phyloP scores from a whole-genome alignment of 768 basidiomycete species.

The Calocybe cyanea region DNA sequence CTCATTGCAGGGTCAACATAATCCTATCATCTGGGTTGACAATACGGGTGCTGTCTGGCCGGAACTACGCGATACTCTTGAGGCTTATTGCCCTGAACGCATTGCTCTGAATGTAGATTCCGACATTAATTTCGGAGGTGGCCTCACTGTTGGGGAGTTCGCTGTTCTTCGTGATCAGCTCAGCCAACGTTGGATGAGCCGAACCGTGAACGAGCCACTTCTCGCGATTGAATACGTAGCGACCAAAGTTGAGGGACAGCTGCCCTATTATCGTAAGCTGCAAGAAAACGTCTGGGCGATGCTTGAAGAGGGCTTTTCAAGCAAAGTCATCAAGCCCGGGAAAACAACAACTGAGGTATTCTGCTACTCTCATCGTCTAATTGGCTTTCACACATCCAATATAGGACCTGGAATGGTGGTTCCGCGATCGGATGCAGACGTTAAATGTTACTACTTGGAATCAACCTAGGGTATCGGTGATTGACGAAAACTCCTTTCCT shows the following conservation, averaged over 20 bases:
- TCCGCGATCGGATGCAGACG: constrained; percentile 45
- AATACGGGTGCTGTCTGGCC: constrained; percentile 48
- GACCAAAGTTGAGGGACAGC: constrained; percentile 35
- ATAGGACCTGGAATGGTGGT: constrained; percentile 54
- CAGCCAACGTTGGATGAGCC: constrained; percentile 37
- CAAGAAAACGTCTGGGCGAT: constrained; percentile 51
- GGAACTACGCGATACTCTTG: constrained; percentile 34
- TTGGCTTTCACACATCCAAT: neutral
- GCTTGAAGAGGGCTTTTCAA: constrained; percentile 50
- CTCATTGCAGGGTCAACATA: constrained; percentile 30
- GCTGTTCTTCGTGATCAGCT: constrained; percentile 33
- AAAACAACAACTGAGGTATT: constrained; percentile 40
- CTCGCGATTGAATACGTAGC: constrained; percentile 47
- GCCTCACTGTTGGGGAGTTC: constrained; percentile 47
- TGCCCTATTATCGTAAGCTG: constrained; percentile 40
- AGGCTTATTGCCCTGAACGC: constrained; percentile 30
- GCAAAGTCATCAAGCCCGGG: constrained; percentile 36
- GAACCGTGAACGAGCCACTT: constrained; percentile 39
- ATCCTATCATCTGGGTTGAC: constrained; percentile 45
- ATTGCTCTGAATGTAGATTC: constrained; percentile 46
- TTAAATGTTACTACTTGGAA: constrained; percentile 49
- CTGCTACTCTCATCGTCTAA: neutral
- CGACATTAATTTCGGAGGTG: constrained; percentile 45
- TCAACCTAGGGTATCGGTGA: constrained; percentile 46
- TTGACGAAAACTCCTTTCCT: constrained; percentile 37